phyloP scores from a whole-genome alignment of 768 basidiomycete species.

The Ramaria sp. region DNA sequence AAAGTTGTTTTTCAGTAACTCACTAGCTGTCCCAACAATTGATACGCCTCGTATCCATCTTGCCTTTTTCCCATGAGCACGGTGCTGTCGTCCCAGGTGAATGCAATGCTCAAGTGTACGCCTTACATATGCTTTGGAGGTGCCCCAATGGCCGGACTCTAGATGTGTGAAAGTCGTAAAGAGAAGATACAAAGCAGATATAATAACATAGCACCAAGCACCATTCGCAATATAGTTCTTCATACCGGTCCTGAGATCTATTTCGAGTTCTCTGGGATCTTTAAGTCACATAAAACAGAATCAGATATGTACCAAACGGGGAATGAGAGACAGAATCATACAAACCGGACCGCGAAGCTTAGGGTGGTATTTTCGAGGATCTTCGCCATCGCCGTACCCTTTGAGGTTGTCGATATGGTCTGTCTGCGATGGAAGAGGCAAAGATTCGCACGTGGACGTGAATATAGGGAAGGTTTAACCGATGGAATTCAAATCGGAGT shows the following conservation, averaged over 20 bases:
- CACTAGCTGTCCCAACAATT: constrained; percentile 65
- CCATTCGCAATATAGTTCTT: constrained; percentile 92
- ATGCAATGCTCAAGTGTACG: constrained; percentile 71
- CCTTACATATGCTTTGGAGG: constrained; percentile 68
- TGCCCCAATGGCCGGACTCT: constrained; percentile 79
- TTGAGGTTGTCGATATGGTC: constrained; percentile 93
- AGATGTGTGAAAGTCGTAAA: background rate
- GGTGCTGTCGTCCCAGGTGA: constrained; percentile 57
- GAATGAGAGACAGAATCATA: constrained; percentile 25
- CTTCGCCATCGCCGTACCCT: constrained; percentile 77
- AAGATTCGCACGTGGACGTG: background rate
- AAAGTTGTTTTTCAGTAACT: constrained; percentile 9
- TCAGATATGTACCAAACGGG: background rate
- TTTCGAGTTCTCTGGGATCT: constrained; percentile 70
- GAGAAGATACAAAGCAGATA: background rate
- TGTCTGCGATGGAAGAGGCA: constrained; percentile 26
- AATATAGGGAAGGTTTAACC: background rate
- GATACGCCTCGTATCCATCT: constrained; percentile 70
- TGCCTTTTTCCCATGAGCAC: constrained; percentile 44
- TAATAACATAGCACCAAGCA: constrained; percentile 13
- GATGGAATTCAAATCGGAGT: background rate
- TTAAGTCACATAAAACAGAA: background rate
- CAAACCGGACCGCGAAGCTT: constrained; percentile 69
- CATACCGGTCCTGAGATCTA: constrained; percentile 83
- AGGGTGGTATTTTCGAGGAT: constrained; percentile 69